phyloP scores from a whole-genome alignment of 2,329 filamentous ascomycete genomes.

The Aulographum hederae region DNA sequence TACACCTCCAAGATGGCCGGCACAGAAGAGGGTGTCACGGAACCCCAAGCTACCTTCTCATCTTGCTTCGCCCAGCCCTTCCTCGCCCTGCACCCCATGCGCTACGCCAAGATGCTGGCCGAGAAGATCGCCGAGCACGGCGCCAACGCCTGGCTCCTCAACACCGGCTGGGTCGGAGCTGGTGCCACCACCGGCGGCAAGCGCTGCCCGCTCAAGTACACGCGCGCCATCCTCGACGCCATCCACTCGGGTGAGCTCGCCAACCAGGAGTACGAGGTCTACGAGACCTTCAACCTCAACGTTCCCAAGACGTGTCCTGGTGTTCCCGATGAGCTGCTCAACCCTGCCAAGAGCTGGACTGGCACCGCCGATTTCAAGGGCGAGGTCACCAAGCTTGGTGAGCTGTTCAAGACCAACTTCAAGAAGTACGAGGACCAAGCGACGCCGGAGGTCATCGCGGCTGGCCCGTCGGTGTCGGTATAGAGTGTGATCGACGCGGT shows the following conservation, averaged over 20 bases:
- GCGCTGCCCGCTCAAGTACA: constrained; percentile 97
- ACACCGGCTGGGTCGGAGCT: constrained; percentile 94
- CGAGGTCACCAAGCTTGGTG: constrained; percentile 80
- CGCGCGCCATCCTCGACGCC: constrained; percentile 90
- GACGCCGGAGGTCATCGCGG: constrained; percentile 24
- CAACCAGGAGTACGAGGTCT: constrained; percentile 82
- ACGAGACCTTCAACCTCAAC: constrained; percentile 89
- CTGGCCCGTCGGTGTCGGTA: constrained; percentile 19
- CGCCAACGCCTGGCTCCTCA: constrained; percentile 93
- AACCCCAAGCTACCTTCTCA: constrained; percentile 97
- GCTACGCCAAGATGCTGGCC: constrained; percentile 94
- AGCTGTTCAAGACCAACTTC: constrained; percentile 92
- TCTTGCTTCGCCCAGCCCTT: constrained; percentile 99
- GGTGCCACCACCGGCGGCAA: constrained; percentile 82
- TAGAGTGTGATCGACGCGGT: no score
- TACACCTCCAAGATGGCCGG: constrained; percentile 99
- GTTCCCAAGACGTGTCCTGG: constrained; percentile 84
- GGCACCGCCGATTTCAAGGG: constrained; percentile 63
- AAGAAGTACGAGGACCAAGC: constrained; percentile 82
- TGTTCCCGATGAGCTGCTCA: constrained; percentile 82
- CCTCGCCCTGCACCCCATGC: constrained; percentile 97
- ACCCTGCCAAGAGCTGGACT: constrained; percentile 87
- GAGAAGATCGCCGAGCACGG: constrained; percentile 95
- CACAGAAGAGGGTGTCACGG: constrained; percentile 89
- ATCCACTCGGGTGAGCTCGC: constrained; percentile 96